A percentile compares a stretch with the other conserved stretches of the same genome.
phyloP scores from a whole-genome alignment of 352 stramenopile species.

The Phytophthora pistaciae region DNA sequence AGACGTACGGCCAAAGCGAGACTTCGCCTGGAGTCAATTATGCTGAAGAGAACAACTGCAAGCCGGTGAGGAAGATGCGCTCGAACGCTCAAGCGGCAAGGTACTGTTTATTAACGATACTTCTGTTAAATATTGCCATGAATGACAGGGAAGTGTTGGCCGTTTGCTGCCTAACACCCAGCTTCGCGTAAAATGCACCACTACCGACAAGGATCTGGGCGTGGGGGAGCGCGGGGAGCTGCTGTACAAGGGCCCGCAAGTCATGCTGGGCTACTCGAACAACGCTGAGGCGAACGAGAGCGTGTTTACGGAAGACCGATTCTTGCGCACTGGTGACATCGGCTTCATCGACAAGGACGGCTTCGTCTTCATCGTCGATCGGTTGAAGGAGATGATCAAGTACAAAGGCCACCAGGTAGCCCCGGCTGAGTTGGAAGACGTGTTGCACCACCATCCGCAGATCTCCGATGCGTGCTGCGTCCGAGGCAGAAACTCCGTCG shows the following conservation, averaged over 20 bases:
- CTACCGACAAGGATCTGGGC: constrained; percentile 44
- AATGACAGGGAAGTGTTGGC: constrained; percentile 34
- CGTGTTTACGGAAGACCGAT: constrained; percentile 76
- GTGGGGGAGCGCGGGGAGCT: constrained; percentile 70
- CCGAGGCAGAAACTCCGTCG: constrained; percentile 61
- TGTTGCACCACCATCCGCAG: constrained; percentile 77
- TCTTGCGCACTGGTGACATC: constrained; percentile 91
- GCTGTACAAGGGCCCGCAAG: constrained; percentile 85
- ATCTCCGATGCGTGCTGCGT: constrained; percentile 80
- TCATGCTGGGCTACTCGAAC: constrained; percentile 93
- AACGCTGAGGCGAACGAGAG: constrained; percentile 79
- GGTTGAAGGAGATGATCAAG: constrained; percentile 96
- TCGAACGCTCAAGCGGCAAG: no score
- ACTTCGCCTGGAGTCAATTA: constrained; percentile 36
- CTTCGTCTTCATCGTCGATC: constrained; percentile 91
- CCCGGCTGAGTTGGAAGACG: constrained; percentile 90
- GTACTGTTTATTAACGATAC: no score
- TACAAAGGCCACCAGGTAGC: constrained; percentile 92
- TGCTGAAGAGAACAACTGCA: constrained; percentile 20
- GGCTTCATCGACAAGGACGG: constrained; percentile 91
- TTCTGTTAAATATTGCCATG: no score
- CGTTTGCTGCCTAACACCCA: constrained; percentile 59
- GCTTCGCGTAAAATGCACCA: constrained; percentile 46
- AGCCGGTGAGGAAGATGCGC: constrained; percentile 9
- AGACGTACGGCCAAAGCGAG: constrained; percentile 68